A percentile compares a stretch with the other conserved stretches of the same genome.
Conservation (phyloP, 495 filamentous ascomycete species). For the Trichoderma virens region DNA sequence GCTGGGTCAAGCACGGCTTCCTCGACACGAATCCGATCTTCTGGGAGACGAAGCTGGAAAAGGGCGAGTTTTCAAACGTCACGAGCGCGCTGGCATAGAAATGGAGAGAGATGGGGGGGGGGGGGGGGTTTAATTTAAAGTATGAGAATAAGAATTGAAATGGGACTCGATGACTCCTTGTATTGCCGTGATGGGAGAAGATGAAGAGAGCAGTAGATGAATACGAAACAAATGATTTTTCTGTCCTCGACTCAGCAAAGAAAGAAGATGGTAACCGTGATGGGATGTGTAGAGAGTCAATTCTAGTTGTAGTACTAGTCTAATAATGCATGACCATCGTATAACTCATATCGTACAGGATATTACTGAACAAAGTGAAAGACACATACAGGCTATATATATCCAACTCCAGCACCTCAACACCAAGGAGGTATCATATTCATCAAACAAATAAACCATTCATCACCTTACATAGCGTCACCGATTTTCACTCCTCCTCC, state of each 20-base stretch:
- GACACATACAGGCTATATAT: too few species aligned
- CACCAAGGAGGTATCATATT: too few species aligned
- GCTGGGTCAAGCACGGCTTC: slow-evolving; percentile 98
- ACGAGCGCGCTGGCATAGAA: slow-evolving; percentile 60
- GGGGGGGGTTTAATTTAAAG: background rate
- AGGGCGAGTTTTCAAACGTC: slow-evolving; percentile 97
- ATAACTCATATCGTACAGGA: too few species aligned
- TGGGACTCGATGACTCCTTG: too few species aligned
- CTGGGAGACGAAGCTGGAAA: slow-evolving; percentile 98
- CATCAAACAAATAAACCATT: too few species aligned
- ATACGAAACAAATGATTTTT: slow-evolving; percentile 14
- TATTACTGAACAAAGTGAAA: too few species aligned
- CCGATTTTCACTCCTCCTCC: slow-evolving; percentile 9
- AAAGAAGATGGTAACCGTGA: background rate
- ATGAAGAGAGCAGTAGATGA: slow-evolving; percentile 17
- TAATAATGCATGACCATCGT: too few species aligned
- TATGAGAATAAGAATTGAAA: background rate
- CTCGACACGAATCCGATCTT: slow-evolving; percentile 92
- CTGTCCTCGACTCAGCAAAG: background rate
- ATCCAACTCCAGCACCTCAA: too few species aligned
- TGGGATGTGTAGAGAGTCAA: background rate
- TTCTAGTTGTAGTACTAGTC: background rate
- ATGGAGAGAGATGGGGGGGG: background rate
- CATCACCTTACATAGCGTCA: background rate
- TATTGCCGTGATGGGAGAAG: slow-evolving; percentile 12